Percentiles rank a stretch among this genome's conserved stretches.
These are phyloP conservation scores for Bodo saltans DNA, from an alignment of 78 protist genomes.

Conservation along the genomic window DNA sequence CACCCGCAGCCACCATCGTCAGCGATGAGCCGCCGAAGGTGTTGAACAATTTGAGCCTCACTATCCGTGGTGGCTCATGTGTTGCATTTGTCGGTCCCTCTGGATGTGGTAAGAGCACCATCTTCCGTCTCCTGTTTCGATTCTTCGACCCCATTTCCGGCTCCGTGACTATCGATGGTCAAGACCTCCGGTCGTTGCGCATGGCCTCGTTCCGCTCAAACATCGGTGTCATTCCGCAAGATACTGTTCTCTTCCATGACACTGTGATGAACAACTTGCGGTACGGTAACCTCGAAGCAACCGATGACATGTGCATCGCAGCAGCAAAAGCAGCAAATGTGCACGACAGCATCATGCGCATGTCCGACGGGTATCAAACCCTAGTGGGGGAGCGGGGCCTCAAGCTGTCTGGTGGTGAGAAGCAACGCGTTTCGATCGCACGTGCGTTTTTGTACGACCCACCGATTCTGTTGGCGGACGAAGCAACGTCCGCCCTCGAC, in stretches of 20 bases:
- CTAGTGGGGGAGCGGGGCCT: conserved; percentile 82
- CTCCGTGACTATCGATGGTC: conserved; percentile 72
- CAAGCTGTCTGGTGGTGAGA: conserved; percentile 83
- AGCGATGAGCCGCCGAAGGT: too few species aligned
- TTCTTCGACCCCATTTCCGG: conserved; percentile 77
- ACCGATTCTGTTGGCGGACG: conserved; percentile 59
- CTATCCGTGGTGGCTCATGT: conserved; percentile 61
- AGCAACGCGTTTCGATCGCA: conserved; percentile 88
- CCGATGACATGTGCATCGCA: conserved; percentile 47
- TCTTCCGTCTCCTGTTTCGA: conserved; percentile 66
- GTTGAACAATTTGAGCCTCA: conserved; percentile 54
- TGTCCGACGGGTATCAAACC: conserved; percentile 48
- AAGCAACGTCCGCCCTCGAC: conserved; percentile 86
- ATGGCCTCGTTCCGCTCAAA: conserved; percentile 43
- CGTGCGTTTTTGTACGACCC: conserved; percentile 66
- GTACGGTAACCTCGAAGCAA: conserved; percentile 57
- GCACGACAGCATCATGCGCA: background rate
- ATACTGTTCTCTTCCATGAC: conserved; percentile 82
- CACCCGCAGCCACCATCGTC: too few species aligned
- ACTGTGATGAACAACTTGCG: conserved; percentile 71
- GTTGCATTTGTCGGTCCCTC: conserved; percentile 85
- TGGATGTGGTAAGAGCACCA: conserved; percentile 88
- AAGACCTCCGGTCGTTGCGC: conserved; percentile 44
- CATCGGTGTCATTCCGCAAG: conserved; percentile 82
- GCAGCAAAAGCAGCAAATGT: conserved; percentile 15